Conservation (phyloP, 2,329 filamentous ascomycete genomes). For the Cladosporium sp. region DNA sequence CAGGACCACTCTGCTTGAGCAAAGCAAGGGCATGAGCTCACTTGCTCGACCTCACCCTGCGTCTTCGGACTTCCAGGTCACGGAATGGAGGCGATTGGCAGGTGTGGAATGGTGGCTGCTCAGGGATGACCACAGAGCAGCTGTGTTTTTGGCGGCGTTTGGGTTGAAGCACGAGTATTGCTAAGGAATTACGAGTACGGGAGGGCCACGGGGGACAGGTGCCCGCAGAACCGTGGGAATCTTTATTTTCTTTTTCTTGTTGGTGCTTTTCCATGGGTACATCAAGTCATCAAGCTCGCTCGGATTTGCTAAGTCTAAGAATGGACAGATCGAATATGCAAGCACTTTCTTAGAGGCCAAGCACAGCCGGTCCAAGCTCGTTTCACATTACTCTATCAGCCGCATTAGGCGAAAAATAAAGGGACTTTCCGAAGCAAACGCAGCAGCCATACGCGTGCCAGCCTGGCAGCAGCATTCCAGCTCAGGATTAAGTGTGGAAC, state of each 20-base stretch:
- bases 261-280: conserved; percentile 4
- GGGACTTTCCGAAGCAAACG: conserved; percentile 5
- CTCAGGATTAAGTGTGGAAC: conserved; percentile 1
- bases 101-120: conserved; percentile 10
- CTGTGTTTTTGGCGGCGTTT: conserved; percentile 14
- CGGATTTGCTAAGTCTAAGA: conserved; percentile 4
- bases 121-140: conserved; percentile 2
- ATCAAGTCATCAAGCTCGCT: neutral
- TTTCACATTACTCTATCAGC: conserved; percentile 15
- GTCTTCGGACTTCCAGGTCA: conserved; percentile 15
- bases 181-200: conserved; percentile 5
- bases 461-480: conserved; percentile 10
- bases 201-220: neutral
- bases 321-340: conserved; percentile 14
- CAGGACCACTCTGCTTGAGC: neutral
- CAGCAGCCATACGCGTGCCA: conserved; percentile 7
- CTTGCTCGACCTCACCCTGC: conserved; percentile 12
- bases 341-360: neutral
- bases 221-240: neutral
- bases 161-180: conserved; percentile 11
- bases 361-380: conserved; percentile 8
- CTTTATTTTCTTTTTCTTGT: neutral
- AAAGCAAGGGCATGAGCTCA: conserved; percentile 6
- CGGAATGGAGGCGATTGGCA: conserved; percentile 13
- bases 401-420: conserved; percentile 13